Evolutionary conservation across 2,329 filamentous ascomycete species (phyloP).

Genomic region (Alternaria sp.): DNA sequence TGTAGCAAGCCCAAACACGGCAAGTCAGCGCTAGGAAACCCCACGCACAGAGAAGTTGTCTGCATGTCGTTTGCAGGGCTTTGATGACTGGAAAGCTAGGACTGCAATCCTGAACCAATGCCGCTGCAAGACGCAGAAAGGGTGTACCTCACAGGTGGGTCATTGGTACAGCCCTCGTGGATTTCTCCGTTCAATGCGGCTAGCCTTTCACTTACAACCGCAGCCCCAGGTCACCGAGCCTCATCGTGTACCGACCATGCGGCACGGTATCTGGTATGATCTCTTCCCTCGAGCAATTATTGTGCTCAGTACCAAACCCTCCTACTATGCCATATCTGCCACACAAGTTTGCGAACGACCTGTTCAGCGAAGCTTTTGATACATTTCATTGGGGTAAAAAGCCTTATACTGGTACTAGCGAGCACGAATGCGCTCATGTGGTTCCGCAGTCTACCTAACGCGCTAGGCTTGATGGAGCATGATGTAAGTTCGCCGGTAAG

Average conservation of each 20-base stretch:
- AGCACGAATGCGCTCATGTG: constrained; percentile 30
- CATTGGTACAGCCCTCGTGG: constrained; percentile 29
- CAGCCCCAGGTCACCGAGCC: constrained; percentile 29
- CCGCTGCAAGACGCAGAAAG: constrained; percentile 17
- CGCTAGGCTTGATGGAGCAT: constrained; percentile 37
- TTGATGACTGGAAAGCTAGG: constrained; percentile 21
- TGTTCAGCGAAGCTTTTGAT: not conserved
- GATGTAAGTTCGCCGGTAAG: constrained; percentile 39
- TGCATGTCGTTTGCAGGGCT: constrained; percentile 20
- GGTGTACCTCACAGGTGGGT: constrained; percentile 16
- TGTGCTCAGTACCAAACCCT: not conserved
- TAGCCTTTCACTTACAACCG: constrained; percentile 28
- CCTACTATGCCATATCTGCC: not conserved
- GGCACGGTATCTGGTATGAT: constrained; percentile 14
- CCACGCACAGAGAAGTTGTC: constrained; percentile 15
- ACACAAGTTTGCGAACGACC: not conserved
- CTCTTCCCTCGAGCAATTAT: not conserved
- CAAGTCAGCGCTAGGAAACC: constrained; percentile 34
- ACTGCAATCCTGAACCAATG: constrained; percentile 18
- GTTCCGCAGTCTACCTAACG: constrained; percentile 30
- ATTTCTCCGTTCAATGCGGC: constrained; percentile 31
- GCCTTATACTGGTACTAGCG: constrained; percentile 8
- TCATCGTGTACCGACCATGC: constrained; percentile 18
- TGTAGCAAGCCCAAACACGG: constrained; percentile 22
- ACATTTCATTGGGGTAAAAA: not conserved